Conservation (phyloP, 1,139 yeast genomes). For the Lodderomyces metapsilosis region DNA sequence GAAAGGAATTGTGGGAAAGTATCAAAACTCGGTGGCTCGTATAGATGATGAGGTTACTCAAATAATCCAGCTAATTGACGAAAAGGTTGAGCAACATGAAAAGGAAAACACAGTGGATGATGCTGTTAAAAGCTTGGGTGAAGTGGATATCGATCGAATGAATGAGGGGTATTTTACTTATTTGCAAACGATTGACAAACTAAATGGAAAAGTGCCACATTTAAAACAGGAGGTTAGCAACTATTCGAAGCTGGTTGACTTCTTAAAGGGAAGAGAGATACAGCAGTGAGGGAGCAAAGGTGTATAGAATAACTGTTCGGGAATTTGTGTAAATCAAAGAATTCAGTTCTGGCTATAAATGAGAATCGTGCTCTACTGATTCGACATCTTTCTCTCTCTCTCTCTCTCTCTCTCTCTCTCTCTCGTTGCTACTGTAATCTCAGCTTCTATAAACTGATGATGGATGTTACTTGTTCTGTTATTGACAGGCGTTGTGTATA, state of each 20-base stretch:
- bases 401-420: too few species aligned
- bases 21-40: constrained; percentile 25
- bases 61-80: constrained; percentile 8
- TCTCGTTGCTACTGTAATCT: too few species aligned
- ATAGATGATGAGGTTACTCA: constrained; percentile 35
- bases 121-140: not conserved
- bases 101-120: constrained; percentile 12
- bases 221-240: constrained; percentile 32
- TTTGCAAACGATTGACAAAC: constrained; percentile 20
- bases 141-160: constrained; percentile 18
- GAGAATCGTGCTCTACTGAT: too few species aligned
- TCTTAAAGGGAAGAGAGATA: constrained; percentile 22
- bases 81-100: constrained; percentile 8
- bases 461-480: too few species aligned
- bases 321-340: too few species aligned
- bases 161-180: constrained; percentile 28
- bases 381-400: too few species aligned
- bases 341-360: too few species aligned
- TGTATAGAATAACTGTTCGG: too few species aligned
- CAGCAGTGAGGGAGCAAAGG: too few species aligned
- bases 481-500: too few species aligned
- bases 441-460: too few species aligned
- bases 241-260: constrained; percentile 29
- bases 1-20: constrained; percentile 24
- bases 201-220: constrained; percentile 32